Evolutionary conservation across 2,329 filamentous ascomycete genomes (phyloP).

Genomic region (Daldinia sp.): DNA sequence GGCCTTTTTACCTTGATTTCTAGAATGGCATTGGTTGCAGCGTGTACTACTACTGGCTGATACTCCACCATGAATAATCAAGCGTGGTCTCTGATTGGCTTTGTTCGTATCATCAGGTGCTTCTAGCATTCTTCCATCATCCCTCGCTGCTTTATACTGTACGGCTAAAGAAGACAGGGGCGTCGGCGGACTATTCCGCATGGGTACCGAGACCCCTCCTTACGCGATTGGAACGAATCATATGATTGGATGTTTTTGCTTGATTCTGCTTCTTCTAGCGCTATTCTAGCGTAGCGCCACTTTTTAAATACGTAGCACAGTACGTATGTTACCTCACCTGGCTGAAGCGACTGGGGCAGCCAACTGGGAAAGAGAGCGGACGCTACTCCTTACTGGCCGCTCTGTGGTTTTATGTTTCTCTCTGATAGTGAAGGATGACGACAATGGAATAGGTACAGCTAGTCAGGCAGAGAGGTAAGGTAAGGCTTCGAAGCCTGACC

Average conservation of each 20-base stretch:
- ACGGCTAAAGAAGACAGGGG: constrained; percentile 34
- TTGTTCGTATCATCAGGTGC: constrained; percentile 35
- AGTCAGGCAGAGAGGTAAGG: constrained; percentile 24
- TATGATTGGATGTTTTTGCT: constrained; percentile 39
- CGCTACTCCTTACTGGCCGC: neutral
- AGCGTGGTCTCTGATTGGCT: constrained; percentile 28
- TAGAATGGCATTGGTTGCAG: constrained; percentile 4
- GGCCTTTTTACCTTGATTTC: neutral
- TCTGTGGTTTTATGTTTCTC: too few relatives aligned
- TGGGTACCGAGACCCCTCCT: constrained; percentile 39
- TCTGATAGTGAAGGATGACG: constrained; percentile 23
- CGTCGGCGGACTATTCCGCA: constrained; percentile 32
- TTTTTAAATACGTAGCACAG: constrained; percentile 23
- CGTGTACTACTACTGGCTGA: constrained; percentile 16
- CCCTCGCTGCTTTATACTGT: constrained; percentile 43
- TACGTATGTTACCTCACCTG: constrained; percentile 23
- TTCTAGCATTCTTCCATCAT: constrained; percentile 43
- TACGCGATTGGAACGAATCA: constrained; percentile 22
- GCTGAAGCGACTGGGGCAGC: constrained; percentile 28
- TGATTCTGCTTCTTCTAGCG: constrained; percentile 48
- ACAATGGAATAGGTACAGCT: constrained; percentile 18
- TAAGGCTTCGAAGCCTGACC: constrained; percentile 28
- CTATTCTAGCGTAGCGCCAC: constrained; percentile 49
- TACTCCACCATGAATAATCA: constrained; percentile 23
- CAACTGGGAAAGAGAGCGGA: constrained; percentile 10